Percentiles rank a stretch among this genome's conserved stretches.
phyloP scores from a whole-genome alignment of 1,284 basidiomycete species.

The Ceratobasidium sp. region DNA sequence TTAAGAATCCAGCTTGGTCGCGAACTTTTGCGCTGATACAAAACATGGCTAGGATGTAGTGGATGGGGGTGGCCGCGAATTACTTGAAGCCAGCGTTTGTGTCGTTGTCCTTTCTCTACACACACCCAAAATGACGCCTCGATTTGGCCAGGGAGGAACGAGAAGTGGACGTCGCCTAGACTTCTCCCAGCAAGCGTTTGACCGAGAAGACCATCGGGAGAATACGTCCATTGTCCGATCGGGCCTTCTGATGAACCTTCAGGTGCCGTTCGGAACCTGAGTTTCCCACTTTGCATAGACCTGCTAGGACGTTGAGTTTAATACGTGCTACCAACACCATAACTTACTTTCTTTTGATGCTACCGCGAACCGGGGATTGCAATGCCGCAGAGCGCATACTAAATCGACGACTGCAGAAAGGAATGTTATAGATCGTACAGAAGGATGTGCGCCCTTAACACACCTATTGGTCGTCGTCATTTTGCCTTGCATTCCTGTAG shows the following conservation, averaged over 20 bases:
- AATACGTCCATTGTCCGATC: background rate
- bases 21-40: background rate
- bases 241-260: background rate
- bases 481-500: too few relatives aligned
- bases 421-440: too few relatives aligned
- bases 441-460: too few relatives aligned
- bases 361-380: too few relatives aligned
- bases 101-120: too few relatives aligned
- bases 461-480: too few relatives aligned
- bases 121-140: background rate
- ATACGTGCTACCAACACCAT: too few relatives aligned
- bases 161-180: slow-evolving; percentile 7
- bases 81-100: background rate
- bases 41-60: background rate
- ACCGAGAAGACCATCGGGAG: background rate
- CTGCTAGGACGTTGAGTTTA: background rate
- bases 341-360: too few relatives aligned
- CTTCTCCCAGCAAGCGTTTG: background rate
- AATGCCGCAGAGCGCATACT: too few relatives aligned
- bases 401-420: too few relatives aligned
- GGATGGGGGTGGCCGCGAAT: background rate
- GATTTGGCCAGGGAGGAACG: background rate
- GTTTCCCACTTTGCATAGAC: background rate
- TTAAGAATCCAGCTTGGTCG: background rate
- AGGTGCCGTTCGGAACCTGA: background rate